Evolutionary conservation across 2,329 filamentous ascomycete species (phyloP).

Genomic region (Xylaria hypoxylon): DNA sequence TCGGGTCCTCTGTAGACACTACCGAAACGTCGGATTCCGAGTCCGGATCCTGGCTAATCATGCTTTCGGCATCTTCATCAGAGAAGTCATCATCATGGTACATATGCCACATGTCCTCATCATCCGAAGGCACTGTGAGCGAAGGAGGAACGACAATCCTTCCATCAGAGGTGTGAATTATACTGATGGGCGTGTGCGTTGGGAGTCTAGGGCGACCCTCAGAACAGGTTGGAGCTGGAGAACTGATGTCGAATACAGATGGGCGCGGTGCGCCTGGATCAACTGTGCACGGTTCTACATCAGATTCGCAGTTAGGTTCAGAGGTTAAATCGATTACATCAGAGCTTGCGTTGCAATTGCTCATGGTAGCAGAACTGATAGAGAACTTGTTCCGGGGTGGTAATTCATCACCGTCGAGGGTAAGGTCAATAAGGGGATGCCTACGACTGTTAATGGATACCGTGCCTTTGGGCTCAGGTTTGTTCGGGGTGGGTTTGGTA

Average conservation of each 20-base stretch:
- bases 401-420: conserved; percentile 38
- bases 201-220: background rate
- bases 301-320: conserved; percentile 39
- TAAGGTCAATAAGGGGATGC: conserved; percentile 43
- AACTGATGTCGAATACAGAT: background rate
- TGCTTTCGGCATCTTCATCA: conserved; percentile 24
- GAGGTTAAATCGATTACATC: conserved; percentile 45
- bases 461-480: background rate
- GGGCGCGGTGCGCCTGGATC: background rate
- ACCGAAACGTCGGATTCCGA: conserved; percentile 11
- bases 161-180: background rate
- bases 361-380: background rate
- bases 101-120: conserved; percentile 4
- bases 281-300: conserved; percentile 21
- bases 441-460: conserved; percentile 11
- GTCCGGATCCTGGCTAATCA: background rate
- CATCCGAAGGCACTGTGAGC: background rate
- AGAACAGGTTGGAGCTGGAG: conserved; percentile 1
- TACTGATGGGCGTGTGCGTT: background rate
- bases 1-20: conserved; percentile 25
- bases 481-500: background rate
- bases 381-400: conserved; percentile 8
- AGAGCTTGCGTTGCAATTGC: conserved; percentile 31
- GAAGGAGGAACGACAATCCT: background rate
- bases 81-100: conserved; percentile 3